phyloP scores from a whole-genome alignment of 1,284 basidiomycete species.

The Phellopilus nigrolimitatus region DNA sequence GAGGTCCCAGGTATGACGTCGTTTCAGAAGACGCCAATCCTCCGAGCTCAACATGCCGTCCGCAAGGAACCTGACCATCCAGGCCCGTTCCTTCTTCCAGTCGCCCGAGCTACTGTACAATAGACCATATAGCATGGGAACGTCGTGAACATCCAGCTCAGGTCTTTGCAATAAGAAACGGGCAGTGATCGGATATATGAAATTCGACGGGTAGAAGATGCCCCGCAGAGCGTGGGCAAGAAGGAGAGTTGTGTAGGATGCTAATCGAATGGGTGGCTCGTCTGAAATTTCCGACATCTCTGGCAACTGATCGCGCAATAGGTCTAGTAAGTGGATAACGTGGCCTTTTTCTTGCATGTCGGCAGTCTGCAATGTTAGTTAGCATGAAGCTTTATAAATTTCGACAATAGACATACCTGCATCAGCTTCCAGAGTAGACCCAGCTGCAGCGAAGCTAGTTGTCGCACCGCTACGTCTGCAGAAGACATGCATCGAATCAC shows the following conservation, averaged over 20 bases:
- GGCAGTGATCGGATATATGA: conserved; percentile 76
- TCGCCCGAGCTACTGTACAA: conserved; percentile 76
- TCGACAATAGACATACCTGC: conserved; percentile 39
- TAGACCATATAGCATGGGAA: conserved; percentile 83
- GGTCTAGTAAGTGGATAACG: conserved; percentile 67
- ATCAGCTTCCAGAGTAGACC: conserved; percentile 49
- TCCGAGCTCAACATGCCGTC: conserved; percentile 71
- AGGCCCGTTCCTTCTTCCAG: conserved; percentile 80
- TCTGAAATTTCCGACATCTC: conserved; percentile 30
- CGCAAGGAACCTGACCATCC: conserved; percentile 82
- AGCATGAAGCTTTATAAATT: conserved; percentile 4
- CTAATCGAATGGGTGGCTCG: conserved; percentile 41
- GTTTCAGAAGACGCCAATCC: conserved; percentile 80
- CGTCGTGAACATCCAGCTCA: conserved; percentile 66
- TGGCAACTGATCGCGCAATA: conserved; percentile 61
- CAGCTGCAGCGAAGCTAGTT: conserved; percentile 51
- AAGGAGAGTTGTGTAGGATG: conserved; percentile 77
- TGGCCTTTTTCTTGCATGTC: conserved; percentile 82
- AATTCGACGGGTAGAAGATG: conserved; percentile 74
- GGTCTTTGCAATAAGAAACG: conserved; percentile 84
- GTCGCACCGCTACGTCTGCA: conserved; percentile 55
- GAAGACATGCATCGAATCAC: conserved; percentile 73
- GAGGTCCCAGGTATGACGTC: conserved; percentile 85
- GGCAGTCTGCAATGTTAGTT: conserved; percentile 37
- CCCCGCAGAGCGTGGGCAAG: conserved; percentile 75